Base-by-base conservation (phyloP, 2,329 filamentous ascomycete species). In the Fusarium pilosicola region DNA sequence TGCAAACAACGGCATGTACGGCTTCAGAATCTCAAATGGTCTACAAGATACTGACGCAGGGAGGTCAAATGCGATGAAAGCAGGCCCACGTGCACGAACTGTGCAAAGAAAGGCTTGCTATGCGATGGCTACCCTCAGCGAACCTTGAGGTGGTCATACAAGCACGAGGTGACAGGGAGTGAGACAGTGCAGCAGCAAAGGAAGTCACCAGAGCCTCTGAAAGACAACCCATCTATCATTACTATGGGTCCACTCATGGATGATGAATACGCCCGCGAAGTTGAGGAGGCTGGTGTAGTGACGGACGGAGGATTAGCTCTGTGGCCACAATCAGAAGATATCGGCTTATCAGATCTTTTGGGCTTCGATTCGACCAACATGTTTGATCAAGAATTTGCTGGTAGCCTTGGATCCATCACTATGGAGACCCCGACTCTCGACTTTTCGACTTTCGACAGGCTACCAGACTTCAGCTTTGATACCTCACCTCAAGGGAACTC, bases 201-300 rank as follows among this genome's bases (percentile, higher is more conserved):
- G 3, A 26, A 20, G n/a, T 36, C 32, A 0, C 48, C 12, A 6
- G 6, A 20, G 17, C 1, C 30, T 51, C 12, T 7, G 4, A 20
- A 34, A 6, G 17, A 3, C 1, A 14, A 6, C 28, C 0, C 14
- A 9, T 9, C 9, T 5, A 8, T 0, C 20, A 1, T 22, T 22
- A 11, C 18, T 7, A 4, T n/a, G 10, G 6, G 17, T n/a, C 46
- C 15, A 0, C 20, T 0, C 3, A 9, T 5, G 20, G 6, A 8
- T 34, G 4, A 24, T 2, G 22, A 7, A 2, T 7, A 10, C 8
- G 7, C 12, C 8, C 17, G 12, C 6, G 28, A 32, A 12, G 15
- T 10, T 24, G 22, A 10, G 15, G 30, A 34, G 17, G 3, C 6
- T 26, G 17, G 42, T 28, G 24, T 2, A n/a, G 5, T n/a, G 28